Base-by-base conservation (phyloP, 1,284 basidiomycete genomes). In the Apiotrichum mycotoxinovorans region DNA sequence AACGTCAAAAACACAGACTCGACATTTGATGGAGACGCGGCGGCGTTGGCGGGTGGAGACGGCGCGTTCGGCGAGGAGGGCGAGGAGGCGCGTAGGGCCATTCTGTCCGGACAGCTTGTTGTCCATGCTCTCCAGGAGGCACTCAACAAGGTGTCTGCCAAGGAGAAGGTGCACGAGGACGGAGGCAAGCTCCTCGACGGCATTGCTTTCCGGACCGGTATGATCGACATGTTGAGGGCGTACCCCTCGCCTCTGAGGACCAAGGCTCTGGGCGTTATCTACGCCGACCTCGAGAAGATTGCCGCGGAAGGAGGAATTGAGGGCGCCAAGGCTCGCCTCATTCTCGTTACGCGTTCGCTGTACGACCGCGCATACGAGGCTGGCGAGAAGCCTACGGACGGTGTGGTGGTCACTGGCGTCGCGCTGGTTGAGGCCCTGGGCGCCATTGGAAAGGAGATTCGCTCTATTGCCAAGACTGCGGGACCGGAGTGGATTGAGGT, bases 31-130 rank as follows among this genome's bases (percentile, higher is more conserved):
- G 63, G 61, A 1, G 58, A 67, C 42, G 59, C 42, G 1, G 66
- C 64, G 23, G 70, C 64, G 10, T 54, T 68, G 12, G 63, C 60
- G 12, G 70, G 71, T 20, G 76, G 76, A 3, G 69, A 73, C 51
- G 72, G 74, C 10, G 70, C 74, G 1, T 78, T 78, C 48, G 76
- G 76, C 4, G 65, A 66, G 10, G 69, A 73, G 35, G 76, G 75
- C 0, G 76, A 78, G 61, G 64, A 70, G 18, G 75, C 75, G 0
- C 65, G 77, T n/a, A 68, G 70, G 56, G 66, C 72, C 3, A 77
- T 79, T 51, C 63, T 79, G 38, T 60, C 67, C 1, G 77, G 77
- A 34, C 71, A 76, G 54, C 63, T 79, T 18, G 72, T 77, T 30
- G 46, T 72, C 15, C 70, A 74, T 37, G 76, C 77, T 1, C 56